A percentile compares a stretch with the other conserved stretches of the same genome.
These are phyloP conservation scores for Draba incana DNA, from an alignment of 345 rosid genomes.

Conservation along the genomic window DNA sequence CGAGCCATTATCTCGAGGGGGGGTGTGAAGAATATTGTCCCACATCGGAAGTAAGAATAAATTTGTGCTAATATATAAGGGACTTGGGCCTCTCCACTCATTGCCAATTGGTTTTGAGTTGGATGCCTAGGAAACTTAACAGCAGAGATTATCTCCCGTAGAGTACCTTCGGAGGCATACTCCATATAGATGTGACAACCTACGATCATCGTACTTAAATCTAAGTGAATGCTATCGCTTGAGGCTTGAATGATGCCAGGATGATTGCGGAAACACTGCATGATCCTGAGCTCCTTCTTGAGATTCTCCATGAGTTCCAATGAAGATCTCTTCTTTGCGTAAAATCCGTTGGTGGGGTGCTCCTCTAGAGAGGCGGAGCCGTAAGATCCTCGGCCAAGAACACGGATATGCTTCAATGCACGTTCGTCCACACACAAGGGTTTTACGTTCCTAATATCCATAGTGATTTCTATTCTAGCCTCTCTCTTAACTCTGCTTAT, in stretches of 20 bases:
- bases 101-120: too few species aligned
- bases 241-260: conserved; percentile 1
- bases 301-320: not conserved
- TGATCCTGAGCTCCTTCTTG: conserved; percentile 22
- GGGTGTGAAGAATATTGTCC: too few species aligned
- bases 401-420: not conserved
- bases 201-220: not conserved
- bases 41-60: too few species aligned
- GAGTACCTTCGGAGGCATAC: conserved; percentile 16
- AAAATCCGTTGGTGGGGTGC: not conserved
- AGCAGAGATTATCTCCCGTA: not conserved
- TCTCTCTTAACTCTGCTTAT: too few species aligned
- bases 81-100: too few species aligned
- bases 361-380: not conserved
- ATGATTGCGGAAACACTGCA: conserved; percentile 2
- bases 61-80: not conserved
- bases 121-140: too few species aligned
- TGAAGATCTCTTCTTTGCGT: conserved; percentile 12
- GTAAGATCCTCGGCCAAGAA: not conserved
- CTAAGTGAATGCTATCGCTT: not conserved
- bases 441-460: not conserved
- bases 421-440: not conserved
- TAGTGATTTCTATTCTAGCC: too few species aligned
- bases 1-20: too few species aligned
- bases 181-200: conserved; percentile 25